Evolutionary conservation across 495 filamentous ascomycete genomes (phyloP).

Genomic region (Neurospora sp.): DNA sequence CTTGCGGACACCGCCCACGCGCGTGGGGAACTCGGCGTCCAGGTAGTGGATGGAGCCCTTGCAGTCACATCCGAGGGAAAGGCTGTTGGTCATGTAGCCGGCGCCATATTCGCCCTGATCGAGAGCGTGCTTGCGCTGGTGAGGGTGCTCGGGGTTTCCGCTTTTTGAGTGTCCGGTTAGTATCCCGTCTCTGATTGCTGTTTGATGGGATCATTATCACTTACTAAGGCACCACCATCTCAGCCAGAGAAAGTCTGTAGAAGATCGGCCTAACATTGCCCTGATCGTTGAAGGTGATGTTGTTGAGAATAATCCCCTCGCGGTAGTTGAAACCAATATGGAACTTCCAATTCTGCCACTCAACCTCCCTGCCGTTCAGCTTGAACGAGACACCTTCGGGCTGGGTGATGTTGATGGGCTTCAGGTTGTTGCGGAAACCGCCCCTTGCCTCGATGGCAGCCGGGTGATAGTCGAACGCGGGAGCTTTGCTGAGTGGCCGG

Average conservation of each 20-base stretch:
- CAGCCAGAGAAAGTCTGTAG: conserved; percentile 84
- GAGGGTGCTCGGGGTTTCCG: conserved; percentile 84
- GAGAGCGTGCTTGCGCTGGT: conserved; percentile 91
- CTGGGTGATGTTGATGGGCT: conserved; percentile 93
- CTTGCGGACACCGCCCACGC: conserved; percentile 61
- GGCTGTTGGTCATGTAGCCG: conserved; percentile 91
- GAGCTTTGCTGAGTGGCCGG: conserved; percentile 61
- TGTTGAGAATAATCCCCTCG: conserved; percentile 86
- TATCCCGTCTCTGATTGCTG: neutral
- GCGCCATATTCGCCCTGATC: conserved; percentile 91
- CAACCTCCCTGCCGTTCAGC: conserved; percentile 65
- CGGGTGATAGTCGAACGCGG: conserved; percentile 72
- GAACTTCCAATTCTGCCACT: conserved; percentile 93
- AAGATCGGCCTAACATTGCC: conserved; percentile 71
- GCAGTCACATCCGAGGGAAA: conserved; percentile 86
- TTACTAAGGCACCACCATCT: conserved; percentile 89
- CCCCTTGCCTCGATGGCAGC: conserved; percentile 61
- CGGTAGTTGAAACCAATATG: conserved; percentile 94
- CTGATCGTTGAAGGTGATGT: conserved; percentile 86
- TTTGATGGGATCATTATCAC: neutral
- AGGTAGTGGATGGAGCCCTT: conserved; percentile 93
- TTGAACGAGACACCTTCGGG: conserved; percentile 89
- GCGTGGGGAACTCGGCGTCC: conserved; percentile 70
- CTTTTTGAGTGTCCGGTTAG: neutral
- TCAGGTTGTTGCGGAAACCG: conserved; percentile 70